Evolutionary conservation across 2,329 filamentous ascomycete genomes (phyloP).

Genomic region (Fusarium fracticaudum): DNA sequence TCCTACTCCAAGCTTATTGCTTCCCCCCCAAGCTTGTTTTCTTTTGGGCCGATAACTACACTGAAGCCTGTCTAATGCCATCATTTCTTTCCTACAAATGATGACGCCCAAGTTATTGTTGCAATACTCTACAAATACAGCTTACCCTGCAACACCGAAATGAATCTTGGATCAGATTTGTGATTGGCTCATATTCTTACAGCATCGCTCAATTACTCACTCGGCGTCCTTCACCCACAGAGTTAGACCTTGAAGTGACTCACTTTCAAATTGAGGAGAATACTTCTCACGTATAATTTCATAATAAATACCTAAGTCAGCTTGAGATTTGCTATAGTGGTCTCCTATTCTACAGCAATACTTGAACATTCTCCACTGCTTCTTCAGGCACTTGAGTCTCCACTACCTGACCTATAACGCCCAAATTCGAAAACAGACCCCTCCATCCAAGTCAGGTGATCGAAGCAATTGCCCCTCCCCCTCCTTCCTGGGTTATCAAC

Average conservation of each 20-base stretch:
- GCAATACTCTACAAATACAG: not conserved
- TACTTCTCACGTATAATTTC: no score
- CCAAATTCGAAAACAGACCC: slow-evolving; percentile 6
- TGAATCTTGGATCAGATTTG: no score
- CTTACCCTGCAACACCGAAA: not conserved
- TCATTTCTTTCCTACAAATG: not conserved
- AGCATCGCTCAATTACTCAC: not conserved
- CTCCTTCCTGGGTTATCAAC: slow-evolving; percentile 40
- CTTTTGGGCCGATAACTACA: not conserved
- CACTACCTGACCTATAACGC: not conserved
- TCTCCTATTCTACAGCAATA: not conserved
- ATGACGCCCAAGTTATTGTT: not conserved
- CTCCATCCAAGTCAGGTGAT: slow-evolving; percentile 41
- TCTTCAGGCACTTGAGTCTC: not conserved
- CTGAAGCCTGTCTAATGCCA: not conserved
- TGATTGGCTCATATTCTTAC: not conserved
- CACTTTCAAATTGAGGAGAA: not conserved
- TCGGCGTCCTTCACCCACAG: not conserved
- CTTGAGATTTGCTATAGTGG: not conserved
- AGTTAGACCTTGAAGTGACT: not conserved
- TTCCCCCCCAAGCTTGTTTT: no score
- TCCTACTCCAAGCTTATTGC: not conserved
- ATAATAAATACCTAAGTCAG: not conserved
- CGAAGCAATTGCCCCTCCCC: slow-evolving; percentile 39
- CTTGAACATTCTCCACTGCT: not conserved